A percentile compares a stretch with the other conserved stretches of the same genome.
These are phyloP conservation scores for Pestalotiopsis sp. DNA, from an alignment of 2,329 filamentous ascomycete species.

Conservation along the genomic window DNA sequence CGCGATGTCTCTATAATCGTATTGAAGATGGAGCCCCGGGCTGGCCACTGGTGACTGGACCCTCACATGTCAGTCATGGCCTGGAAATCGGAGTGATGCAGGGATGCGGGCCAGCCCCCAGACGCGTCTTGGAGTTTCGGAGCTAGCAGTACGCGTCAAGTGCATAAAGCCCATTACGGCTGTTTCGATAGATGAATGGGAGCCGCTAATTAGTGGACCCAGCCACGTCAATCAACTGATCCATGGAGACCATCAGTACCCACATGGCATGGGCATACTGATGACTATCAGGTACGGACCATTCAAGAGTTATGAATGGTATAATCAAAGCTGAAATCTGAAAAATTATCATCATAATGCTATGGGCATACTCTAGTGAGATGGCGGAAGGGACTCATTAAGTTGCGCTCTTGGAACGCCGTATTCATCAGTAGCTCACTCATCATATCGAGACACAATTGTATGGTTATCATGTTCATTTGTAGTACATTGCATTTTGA, in stretches of 20 bases:
- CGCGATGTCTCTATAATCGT: not conserved
- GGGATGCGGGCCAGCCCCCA: not conserved
- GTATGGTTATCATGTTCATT: constrained; percentile 6
- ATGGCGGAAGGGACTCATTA: no score
- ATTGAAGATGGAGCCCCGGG: not conserved
- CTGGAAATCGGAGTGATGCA: not conserved
- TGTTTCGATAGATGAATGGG: not conserved
- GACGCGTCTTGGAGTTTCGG: constrained; percentile 2
- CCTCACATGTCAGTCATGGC: not conserved
- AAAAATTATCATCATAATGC: no score
- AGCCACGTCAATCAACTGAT: not conserved
- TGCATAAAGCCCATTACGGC: constrained; percentile 6
- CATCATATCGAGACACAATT: not conserved
- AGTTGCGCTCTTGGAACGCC: no score
- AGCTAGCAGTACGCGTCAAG: constrained; percentile 2
- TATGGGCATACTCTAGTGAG: no score
- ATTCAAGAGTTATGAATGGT: no score
- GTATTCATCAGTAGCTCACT: no score
- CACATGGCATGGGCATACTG: no score
- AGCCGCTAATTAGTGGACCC: not conserved
- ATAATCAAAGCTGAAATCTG: no score
- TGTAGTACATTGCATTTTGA: constrained; percentile 8
- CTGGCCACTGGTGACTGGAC: not conserved
- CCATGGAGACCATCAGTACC: no score
- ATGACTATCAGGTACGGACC: no score